phyloP scores from a whole-genome alignment of 306 rosid genomes.

The Fragaria iinumae region DNA sequence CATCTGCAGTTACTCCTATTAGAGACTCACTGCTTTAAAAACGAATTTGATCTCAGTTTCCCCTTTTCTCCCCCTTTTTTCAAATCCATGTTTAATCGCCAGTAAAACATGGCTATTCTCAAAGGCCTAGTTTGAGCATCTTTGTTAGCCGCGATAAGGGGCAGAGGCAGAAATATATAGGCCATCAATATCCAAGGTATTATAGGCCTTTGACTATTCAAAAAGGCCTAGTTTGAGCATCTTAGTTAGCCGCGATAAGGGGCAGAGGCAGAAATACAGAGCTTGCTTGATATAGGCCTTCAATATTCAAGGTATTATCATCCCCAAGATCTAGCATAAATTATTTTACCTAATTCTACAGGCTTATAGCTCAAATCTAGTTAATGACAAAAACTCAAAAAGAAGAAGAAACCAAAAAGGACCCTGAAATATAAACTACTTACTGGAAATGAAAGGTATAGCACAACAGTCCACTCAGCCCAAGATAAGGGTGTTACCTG shows the following conservation, averaged over 20 bases:
- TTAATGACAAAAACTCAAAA: background rate
- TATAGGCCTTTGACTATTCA: background rate
- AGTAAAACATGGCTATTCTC: background rate
- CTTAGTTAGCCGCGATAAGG: background rate
- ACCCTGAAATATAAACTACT: conserved; percentile 16
- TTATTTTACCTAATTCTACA: background rate
- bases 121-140: background rate
- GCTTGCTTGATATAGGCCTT: background rate
- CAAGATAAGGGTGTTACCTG: conserved; percentile 91
- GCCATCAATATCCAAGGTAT: background rate
- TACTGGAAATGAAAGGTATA: conserved; percentile 94
- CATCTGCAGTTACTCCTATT: background rate
- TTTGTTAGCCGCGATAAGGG: background rate
- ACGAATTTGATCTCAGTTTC: background rate
- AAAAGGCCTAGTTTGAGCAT: background rate
- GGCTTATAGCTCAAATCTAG: background rate
- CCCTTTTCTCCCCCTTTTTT: background rate
- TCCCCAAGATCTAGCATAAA: background rate
- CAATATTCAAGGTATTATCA: background rate
- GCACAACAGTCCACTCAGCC: conserved; percentile 85
- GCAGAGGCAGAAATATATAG: background rate
- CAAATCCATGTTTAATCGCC: background rate
- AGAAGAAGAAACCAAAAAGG: background rate
- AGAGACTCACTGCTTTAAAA: background rate
- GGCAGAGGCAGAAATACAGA: background rate